phyloP scores from a whole-genome alignment of 129 eudicot genomes.

The Logfia minima region DNA sequence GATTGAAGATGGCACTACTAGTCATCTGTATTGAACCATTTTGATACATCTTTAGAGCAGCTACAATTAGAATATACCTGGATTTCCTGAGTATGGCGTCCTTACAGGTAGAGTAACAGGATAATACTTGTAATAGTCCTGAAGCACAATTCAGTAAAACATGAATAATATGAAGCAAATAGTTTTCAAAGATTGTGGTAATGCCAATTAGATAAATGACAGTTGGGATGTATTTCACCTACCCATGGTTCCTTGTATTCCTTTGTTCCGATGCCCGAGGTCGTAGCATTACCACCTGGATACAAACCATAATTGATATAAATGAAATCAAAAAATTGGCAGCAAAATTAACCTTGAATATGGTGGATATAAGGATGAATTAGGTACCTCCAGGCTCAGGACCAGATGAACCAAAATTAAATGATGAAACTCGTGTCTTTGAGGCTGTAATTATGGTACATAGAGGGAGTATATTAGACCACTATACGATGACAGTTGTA shows the following conservation, averaged over 20 bases:
- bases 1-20: background rate
- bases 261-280: slow-evolving; percentile 33
- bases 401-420: slow-evolving; percentile 31
- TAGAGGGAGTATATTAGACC: slow-evolving; percentile 16
- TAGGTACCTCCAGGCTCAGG: slow-evolving; percentile 34
- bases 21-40: background rate
- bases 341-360: background rate
- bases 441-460: slow-evolving; percentile 38
- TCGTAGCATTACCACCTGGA: slow-evolving; percentile 40
- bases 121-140: slow-evolving; percentile 76
- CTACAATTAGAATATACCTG: slow-evolving; percentile 48
- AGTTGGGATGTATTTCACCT: slow-evolving; percentile 26
- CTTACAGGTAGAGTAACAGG: slow-evolving; percentile 84
- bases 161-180: background rate
- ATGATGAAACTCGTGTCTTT: slow-evolving; percentile 53
- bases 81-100: slow-evolving; percentile 88
- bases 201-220: background rate
- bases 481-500: slow-evolving; percentile 3
- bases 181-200: background rate
- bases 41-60: background rate
- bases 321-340: background rate
- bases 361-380: slow-evolving; percentile 9
- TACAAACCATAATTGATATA: background rate
- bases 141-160: slow-evolving; percentile 23
- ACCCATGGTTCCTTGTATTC: slow-evolving; percentile 99